Base-by-base conservation (phyloP, 768 basidiomycete species). In the Trametes maxima region DNA sequence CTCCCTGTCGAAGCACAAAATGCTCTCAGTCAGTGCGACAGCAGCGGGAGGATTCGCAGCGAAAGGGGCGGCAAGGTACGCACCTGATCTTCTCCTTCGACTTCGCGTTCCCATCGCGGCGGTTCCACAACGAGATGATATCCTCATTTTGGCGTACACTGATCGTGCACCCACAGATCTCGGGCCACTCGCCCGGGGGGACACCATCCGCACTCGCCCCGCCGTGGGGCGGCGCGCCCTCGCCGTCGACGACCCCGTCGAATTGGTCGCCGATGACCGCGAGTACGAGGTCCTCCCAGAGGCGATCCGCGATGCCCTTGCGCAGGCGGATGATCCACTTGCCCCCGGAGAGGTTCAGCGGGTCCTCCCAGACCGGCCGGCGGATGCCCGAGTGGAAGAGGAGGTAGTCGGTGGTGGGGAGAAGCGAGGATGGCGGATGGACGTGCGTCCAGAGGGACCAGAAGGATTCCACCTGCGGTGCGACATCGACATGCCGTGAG, bases 311-410 rank as follows among this genome's bases (percentile, higher is more conserved):
- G 37, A 95, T 82, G 45, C 94, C 94, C 72, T 98, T 97, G 67
- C 87, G 85, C 49, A 98, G 82, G 54, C 96, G 90, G 59, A 98
- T 83, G 52, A 96, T 96, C 91, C 95, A 98, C 75, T 95, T 96
- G 3, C 95, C 95, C 25, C 95, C 95, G 16, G 85, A 73, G 50
- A 86, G 73, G 73, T 97, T 97, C 57, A 94, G 78, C 14, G 94
- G 90, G 74, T 97, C 95, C 73, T 98, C 96, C 96, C 96, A 98
- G 2, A 96, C 90, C 0, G 96, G 95, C 44, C 93, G 83, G 22
- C 89, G 87, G 59, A 98, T 81, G 42, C 87, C 88, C 2, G 85
- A 79, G 67, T 95, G 92, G 78, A 98, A 97, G 65, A 97, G 83
- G 35, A 98, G 86, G 64, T 96, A 93, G 76, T 98, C 96, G 4